Base-by-base conservation (phyloP, 202 grass and related monocot genomes). In the Eragrostis tef region DNA sequence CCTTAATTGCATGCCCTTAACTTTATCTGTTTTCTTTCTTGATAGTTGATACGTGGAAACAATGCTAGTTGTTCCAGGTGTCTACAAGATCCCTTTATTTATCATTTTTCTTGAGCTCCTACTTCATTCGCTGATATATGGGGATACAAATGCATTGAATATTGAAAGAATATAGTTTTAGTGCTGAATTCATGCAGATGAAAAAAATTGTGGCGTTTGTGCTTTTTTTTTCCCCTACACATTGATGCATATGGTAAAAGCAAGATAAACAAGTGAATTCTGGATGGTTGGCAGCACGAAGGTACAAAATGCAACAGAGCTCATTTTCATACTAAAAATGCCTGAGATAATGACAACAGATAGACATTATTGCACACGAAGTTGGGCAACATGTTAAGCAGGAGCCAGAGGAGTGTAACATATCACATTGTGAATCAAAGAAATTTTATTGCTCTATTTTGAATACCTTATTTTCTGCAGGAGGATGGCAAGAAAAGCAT, bases 401-500 rank as follows among this genome's bases (percentile, higher is more conserved):
- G n/a, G n/a, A n/a, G n/a, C n/a, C n/a, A n/a, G 59, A 84, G 61
- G 68, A 80, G 62, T 45, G 68, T 29, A 20, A 16, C 43, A 43
- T 47, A 74, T 45, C 75, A 74, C 13, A 47, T 1, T 16, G 15
- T 64, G 59, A 84, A 61, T 44, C 15, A 77, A 64, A 62, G 36
- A 2, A 17, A 1, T 17, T 7, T 9, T 76, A 9, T 42, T 63
- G 34, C 64, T 9, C 14, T 73, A 53, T 74, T 63, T 82, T 64
- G 11, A 45, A 16, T 45, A 59, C 41, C 39, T 46, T 46, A 42
- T 70, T 86, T 79, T 63, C 25, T 88, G 31, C 70, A 98, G 95
- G 95, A 94, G 80, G 95, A 98, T 85, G 88, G 82, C 66, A 91
- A 90, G 61, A 94, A 98, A 88, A 90, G 16, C 80, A 82, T 98